These are phyloP conservation scores for Tetrahymena thermophila DNA, from an alignment of 73 alveolate genomes.

Conservation along the genomic window DNA sequence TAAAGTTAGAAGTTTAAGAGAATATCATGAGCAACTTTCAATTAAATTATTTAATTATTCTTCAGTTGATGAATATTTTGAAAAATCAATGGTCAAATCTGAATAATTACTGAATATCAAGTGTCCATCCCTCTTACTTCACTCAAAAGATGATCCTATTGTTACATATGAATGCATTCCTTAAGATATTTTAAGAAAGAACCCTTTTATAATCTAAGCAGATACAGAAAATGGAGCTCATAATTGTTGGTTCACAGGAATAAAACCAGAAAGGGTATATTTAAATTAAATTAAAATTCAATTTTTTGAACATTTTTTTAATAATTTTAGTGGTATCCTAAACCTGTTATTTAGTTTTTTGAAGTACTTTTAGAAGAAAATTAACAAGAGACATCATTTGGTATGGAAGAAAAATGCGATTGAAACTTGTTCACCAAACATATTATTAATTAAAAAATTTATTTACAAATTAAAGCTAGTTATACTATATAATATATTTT, in stretches of 20 bases:
- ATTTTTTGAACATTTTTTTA: not conserved
- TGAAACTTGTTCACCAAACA: no score
- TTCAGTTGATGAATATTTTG: slow-evolving; percentile 6
- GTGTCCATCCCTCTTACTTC: slow-evolving; percentile 7
- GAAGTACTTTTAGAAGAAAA: not conserved
- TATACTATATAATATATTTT: no score
- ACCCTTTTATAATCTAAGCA: slow-evolving; percentile 11
- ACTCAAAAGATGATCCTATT: slow-evolving; percentile 40
- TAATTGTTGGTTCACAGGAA: slow-evolving; percentile 33
- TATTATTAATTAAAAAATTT: no score
- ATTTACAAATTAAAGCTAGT: no score
- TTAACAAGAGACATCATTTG: not conserved
- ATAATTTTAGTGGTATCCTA: not conserved
- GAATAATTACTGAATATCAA: not conserved
- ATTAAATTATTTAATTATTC: slow-evolving; percentile 22
- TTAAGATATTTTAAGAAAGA: not conserved
- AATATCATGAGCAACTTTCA: slow-evolving; percentile 23
- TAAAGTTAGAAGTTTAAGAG: slow-evolving; percentile 14
- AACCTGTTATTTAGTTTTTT: not conserved
- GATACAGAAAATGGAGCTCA: slow-evolving; percentile 26
- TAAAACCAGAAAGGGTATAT: slow-evolving; percentile 21
- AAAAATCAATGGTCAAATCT: not conserved
- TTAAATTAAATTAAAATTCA: not conserved
- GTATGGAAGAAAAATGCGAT: not conserved
- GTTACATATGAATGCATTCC: slow-evolving; percentile 15